Base-by-base conservation (phyloP, 1,139 yeast genomes). In the Yamadazyma triangularis region DNA sequence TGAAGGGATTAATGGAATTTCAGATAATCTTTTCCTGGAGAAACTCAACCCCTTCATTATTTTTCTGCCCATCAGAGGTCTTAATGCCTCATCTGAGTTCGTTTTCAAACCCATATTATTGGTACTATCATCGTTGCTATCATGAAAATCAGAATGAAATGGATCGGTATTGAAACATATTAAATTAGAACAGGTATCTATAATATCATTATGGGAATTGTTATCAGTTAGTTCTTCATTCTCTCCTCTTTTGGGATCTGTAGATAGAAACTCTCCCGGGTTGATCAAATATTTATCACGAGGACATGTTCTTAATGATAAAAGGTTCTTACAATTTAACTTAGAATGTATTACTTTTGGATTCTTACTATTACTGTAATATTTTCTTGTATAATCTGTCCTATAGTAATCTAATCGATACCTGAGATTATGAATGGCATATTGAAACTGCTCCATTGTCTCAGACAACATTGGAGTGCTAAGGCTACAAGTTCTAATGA, bases 301-400 rank as follows among this genome's bases (percentile, higher is more conserved):
- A 5, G 63, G 60, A 30, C 41, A 45, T 2, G 62, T 52, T 29
- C 75, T 47, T 33, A 69, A 53, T 4, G 77, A 64, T 8, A 65
- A 45, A 16, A 73, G 50, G 7, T 60, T 66, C 30, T 56, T 53
- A 31, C 59, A 53, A 19, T 56, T 55, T 28, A 65, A 55, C 38
- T 60, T 62, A n/a, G 64, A 44, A 13, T 66, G 65, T 10, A 72
- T 56, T 4, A 71, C 58, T 15, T 60, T 45, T 1, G 69, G 68
- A 35, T 64, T 60, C 16, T 50, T 50, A 23, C 58, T 48, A 21
- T 56, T 49, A 45, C 60, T 64, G 46, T 72, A 70, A 53, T 64
- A 68, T 42, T 58, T 58, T 31, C 64, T 70, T 30, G 60, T 56
- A 31, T 60, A 58, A 29, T 61, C 64, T 15, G 69, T 57, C 29